Evolutionary conservation across 116 monocot genomes (phyloP).

Genomic region (Papilionanthe hybrid): DNA sequence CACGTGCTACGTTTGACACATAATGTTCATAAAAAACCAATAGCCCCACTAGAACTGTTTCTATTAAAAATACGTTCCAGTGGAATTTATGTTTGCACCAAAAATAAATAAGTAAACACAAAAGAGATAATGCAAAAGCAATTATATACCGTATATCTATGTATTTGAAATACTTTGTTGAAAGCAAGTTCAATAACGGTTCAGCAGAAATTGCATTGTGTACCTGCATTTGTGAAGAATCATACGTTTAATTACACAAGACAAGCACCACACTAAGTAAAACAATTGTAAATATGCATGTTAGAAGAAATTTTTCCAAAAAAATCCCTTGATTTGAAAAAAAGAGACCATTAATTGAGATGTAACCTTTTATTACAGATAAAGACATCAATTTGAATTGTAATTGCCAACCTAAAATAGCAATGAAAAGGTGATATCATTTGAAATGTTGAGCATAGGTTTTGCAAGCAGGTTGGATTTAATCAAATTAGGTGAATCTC

Average conservation of each 20-base stretch:
- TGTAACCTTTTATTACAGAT: not conserved
- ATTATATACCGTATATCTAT: slow-evolving; percentile 67
- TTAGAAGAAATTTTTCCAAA: not conserved
- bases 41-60: not conserved
- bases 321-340: not conserved
- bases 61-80: not conserved
- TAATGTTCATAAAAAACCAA: not conserved
- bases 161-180: slow-evolving; percentile 62
- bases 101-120: not conserved
- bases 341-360: not conserved
- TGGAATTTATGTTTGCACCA: not conserved
- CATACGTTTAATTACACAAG: not conserved
- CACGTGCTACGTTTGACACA: not conserved
- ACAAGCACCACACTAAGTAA: not conserved
- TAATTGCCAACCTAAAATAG: not conserved
- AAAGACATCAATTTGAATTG: not conserved
- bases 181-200: slow-evolving; percentile 42
- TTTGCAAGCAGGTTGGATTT: not conserved
- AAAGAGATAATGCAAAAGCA: not conserved
- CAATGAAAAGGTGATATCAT: not conserved
- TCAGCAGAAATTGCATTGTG: slow-evolving; percentile 35
- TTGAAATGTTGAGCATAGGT: not conserved
- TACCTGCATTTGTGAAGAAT: slow-evolving; percentile 34
- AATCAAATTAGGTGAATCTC: not conserved
- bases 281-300: not conserved